A percentile compares a stretch with the other conserved stretches of the same genome.
Conservation (phyloP, 257 asterid genomes). For the Gentiana straminea region DNA sequence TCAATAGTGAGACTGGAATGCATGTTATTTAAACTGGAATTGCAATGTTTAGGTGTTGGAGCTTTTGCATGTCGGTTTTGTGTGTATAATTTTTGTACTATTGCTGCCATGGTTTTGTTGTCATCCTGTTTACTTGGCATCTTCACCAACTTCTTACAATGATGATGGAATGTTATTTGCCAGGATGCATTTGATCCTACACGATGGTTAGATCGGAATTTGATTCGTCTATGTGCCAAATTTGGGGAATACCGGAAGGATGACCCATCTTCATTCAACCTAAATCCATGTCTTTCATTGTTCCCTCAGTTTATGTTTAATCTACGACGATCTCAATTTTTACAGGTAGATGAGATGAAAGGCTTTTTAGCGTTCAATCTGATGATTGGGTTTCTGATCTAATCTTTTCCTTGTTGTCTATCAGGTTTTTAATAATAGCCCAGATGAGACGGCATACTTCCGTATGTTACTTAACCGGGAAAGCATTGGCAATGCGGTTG, state of each 20-base stretch:
- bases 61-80: too few relatives aligned
- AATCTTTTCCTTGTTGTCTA: conserved; percentile 10
- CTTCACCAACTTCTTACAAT: conserved; percentile 6
- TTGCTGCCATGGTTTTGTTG: not conserved
- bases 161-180: conserved; percentile 3
- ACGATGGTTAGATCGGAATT: conserved; percentile 91
- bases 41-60: too few relatives aligned
- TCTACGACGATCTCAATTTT: conserved; percentile 91
- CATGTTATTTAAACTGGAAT: too few relatives aligned
- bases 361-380: not conserved
- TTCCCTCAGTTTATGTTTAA: conserved; percentile 97
- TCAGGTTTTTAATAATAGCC: conserved; percentile 95
- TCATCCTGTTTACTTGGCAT: not conserved
- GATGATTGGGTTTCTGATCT: conserved; percentile 4
- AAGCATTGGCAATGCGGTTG: conserved; percentile 78
- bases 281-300: conserved; percentile 72
- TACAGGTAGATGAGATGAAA: conserved; percentile 43
- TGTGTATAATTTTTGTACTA: not conserved
- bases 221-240: conserved; percentile 88
- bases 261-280: conserved; percentile 77
- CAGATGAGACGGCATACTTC: conserved; percentile 97
- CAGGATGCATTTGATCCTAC: conserved; percentile 97
- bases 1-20: too few relatives aligned
- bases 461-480: conserved; percentile 91
- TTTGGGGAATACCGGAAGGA: conserved; percentile 98